These are phyloP conservation scores for Pseudocercospora crystallina DNA, from an alignment of 2,329 filamentous ascomycete species.

Conservation along the genomic window DNA sequence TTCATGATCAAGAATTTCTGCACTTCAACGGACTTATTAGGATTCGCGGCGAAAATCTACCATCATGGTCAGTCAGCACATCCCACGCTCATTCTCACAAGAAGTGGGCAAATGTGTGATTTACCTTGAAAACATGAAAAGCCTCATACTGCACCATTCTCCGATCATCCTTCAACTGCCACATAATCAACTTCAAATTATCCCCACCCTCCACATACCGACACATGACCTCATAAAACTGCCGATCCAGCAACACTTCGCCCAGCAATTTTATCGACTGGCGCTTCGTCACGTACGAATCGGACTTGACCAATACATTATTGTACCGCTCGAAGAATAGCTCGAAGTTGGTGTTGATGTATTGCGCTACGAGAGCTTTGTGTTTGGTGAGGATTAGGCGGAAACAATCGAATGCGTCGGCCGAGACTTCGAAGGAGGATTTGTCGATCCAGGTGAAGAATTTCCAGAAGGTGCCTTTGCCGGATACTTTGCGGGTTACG, in stretches of 20 bases:
- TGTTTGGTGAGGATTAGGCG: constrained; percentile 91
- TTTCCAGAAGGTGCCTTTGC: constrained; percentile 87
- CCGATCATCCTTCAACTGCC: constrained; percentile 86
- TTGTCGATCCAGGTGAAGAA: constrained; percentile 98
- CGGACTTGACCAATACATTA: constrained; percentile 79
- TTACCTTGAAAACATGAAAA: constrained; percentile 94
- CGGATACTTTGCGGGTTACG: constrained; percentile 70
- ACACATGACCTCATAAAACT: constrained; percentile 98
- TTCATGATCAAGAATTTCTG: constrained; percentile 97
- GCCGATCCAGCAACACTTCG: constrained; percentile 88
- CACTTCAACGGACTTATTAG: constrained; percentile 94
- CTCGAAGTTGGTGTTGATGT: constrained; percentile 85
- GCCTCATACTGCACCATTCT: constrained; percentile 99
- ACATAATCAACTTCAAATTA: constrained; percentile 98
- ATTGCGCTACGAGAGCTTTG: constrained; percentile 85
- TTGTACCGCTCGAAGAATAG: constrained; percentile 93
- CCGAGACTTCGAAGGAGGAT: constrained; percentile 92
- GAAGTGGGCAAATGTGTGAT: neutral
- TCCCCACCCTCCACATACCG: constrained; percentile 93
- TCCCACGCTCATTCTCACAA: neutral
- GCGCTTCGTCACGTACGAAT: constrained; percentile 95
- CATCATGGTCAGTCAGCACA: constrained; percentile 14
- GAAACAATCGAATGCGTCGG: constrained; percentile 97
- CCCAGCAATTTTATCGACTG: constrained; percentile 97
- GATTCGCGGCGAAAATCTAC: constrained; percentile 93